phyloP scores from a whole-genome alignment of 1,139 yeast species.

The Magnusiomyces tetraspermus region DNA sequence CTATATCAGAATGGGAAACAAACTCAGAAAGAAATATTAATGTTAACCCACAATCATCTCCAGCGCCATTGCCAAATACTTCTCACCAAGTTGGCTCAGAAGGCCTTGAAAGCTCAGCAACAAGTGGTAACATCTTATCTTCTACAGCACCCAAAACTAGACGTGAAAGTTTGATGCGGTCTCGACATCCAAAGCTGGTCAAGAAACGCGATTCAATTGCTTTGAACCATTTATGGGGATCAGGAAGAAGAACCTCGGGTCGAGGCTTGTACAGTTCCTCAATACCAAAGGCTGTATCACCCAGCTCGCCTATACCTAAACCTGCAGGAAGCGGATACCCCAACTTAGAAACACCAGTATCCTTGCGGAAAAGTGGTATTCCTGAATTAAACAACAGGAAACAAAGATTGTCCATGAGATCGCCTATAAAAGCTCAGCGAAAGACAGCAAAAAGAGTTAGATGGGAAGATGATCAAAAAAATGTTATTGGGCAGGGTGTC shows the following conservation, averaged over 20 bases:
- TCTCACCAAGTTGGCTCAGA: too few relatives aligned
- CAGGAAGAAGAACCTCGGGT: neutral
- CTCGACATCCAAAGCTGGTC: too few relatives aligned
- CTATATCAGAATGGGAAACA: too few relatives aligned
- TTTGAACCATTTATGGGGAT: neutral
- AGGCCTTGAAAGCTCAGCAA: too few relatives aligned
- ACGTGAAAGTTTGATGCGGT: too few relatives aligned
- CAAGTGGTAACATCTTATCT: too few relatives aligned
- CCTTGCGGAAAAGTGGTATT: neutral
- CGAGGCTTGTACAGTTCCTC: neutral
- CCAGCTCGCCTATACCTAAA: neutral
- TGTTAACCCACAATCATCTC: too few relatives aligned
- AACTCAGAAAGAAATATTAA: too few relatives aligned
- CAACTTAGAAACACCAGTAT: neutral
- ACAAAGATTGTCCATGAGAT: slow-evolving; percentile 13
- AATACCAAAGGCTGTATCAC: too few relatives aligned
- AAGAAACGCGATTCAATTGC: neutral
- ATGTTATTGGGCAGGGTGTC: too few relatives aligned
- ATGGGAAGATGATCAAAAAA: slow-evolving; percentile 23
- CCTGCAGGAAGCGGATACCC: neutral
- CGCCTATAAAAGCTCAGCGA: slow-evolving; percentile 18
- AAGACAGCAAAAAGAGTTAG: slow-evolving; percentile 24
- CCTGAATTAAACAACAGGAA: slow-evolving; percentile 2
- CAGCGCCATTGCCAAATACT: too few relatives aligned
- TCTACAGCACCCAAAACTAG: too few relatives aligned